Evolutionary conservation across 257 asterid species (phyloP).

Genomic region (Przewalskia tangutica): DNA sequence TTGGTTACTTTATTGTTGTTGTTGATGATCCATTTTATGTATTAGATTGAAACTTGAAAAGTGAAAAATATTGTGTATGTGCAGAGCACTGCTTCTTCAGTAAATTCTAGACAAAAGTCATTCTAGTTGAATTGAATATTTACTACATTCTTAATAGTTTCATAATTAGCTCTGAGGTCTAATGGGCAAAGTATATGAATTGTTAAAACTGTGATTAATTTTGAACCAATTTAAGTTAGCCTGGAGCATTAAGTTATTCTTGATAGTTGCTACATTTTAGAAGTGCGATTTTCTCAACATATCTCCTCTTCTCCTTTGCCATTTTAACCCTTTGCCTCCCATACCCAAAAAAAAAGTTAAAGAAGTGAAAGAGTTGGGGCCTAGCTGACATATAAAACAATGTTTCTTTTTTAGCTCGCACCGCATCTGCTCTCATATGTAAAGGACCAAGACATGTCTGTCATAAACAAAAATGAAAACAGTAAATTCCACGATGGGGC

Average conservation of each 20-base stretch:
- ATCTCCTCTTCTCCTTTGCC: not conserved
- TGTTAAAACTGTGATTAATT: not conserved
- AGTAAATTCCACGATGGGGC: not conserved
- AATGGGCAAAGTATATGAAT: not conserved
- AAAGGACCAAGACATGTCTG: conserved; percentile 38
- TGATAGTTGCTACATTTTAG: not conserved
- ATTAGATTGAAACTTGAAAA: not conserved
- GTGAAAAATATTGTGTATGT: not conserved
- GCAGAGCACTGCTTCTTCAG: not conserved
- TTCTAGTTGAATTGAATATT: not conserved
- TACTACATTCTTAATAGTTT: not conserved
- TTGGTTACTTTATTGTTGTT: too few relatives aligned
- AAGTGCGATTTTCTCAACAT: not conserved
- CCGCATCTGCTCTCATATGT: conserved; percentile 46
- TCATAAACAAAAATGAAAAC: not conserved
- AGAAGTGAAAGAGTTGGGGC: not conserved
- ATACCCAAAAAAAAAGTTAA: too few relatives aligned
- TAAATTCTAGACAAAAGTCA: not conserved
- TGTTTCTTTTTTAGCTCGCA: conserved; percentile 49
- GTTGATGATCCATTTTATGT: not conserved
- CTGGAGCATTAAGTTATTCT: not conserved
- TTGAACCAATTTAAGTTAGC: not conserved
- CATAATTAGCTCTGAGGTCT: not conserved
- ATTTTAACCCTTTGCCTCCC: not conserved
- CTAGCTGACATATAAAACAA: not conserved